Percentiles rank a stretch among this genome's conserved stretches.
Conservation (phyloP, 83 land plant genomes). For the Picea mariana region DNA sequence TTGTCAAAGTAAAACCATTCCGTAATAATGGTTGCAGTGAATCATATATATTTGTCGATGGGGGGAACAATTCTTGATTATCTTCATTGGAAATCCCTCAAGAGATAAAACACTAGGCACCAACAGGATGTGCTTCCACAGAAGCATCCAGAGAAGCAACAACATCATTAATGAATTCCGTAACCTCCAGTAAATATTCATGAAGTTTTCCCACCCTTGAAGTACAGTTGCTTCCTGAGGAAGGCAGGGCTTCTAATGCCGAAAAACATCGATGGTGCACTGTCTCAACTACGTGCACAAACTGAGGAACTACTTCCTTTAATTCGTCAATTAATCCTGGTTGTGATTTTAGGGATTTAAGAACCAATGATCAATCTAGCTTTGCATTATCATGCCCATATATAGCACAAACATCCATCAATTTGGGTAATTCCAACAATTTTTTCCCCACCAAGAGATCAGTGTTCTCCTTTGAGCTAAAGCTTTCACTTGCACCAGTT, state of each 20-base stretch:
- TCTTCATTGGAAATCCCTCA: too few relatives aligned
- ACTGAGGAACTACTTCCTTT: constrained; percentile 38
- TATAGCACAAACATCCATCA: constrained; percentile 90
- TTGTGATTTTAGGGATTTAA: constrained; percentile 69
- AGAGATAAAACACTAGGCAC: too few relatives aligned
- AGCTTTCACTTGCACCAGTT: constrained; percentile 51
- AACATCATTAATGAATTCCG: too few relatives aligned
- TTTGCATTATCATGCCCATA: constrained; percentile 90
- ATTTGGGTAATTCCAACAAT: constrained; percentile 83
- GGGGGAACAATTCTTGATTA: too few relatives aligned
- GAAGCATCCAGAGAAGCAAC: too few relatives aligned
- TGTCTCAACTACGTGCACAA: constrained; percentile 61
- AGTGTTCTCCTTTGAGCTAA: constrained; percentile 67
- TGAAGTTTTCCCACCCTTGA: too few relatives aligned
- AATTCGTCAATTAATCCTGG: constrained; percentile 47
- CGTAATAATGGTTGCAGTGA: too few relatives aligned
- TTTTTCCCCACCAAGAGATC: constrained; percentile 77
- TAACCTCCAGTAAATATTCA: too few relatives aligned
- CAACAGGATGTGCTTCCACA: too few relatives aligned
- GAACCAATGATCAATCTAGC: constrained; percentile 69
- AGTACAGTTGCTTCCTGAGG: too few relatives aligned
- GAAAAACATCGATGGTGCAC: constrained; percentile 86
- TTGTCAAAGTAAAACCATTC: too few relatives aligned
- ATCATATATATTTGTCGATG: too few relatives aligned
- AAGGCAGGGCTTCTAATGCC: constrained; percentile 46